These are phyloP conservation scores for Thalassiosira profunda DNA, from an alignment of 108 stramenopile species.

Conservation along the genomic window DNA sequence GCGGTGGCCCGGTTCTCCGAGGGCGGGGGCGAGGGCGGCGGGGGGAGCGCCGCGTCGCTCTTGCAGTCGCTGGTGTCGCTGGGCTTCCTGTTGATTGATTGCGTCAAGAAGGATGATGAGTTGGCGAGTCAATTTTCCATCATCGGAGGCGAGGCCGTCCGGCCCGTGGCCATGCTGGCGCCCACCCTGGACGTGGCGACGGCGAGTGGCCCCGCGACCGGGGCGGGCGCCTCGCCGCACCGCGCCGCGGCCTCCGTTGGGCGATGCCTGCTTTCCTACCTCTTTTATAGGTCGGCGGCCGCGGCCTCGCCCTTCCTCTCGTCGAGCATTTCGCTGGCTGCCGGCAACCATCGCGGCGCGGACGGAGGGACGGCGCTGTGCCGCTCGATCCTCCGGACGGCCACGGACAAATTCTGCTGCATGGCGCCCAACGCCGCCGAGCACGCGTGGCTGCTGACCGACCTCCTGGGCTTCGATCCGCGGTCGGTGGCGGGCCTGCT, in stretches of 20 bases:
- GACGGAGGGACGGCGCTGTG: conserved; percentile 34
- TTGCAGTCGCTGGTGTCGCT: conserved; percentile 39
- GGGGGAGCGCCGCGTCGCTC: conserved; percentile 24
- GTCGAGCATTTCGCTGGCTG: conserved; percentile 8
- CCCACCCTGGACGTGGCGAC: conserved; percentile 13
- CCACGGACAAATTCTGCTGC: conserved; percentile 43
- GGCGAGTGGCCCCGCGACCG: neutral
- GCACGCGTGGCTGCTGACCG: conserved; percentile 36
- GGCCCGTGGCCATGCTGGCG: conserved; percentile 16
- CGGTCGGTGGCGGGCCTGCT: neutral
- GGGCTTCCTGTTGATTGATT: conserved; percentile 51
- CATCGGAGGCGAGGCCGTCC: no score
- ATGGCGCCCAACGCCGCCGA: conserved; percentile 55
- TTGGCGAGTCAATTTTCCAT: neutral
- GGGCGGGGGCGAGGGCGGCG: conserved; percentile 5
- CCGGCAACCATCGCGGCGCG: neutral
- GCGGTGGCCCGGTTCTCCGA: conserved; percentile 35
- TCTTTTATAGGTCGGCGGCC: conserved; percentile 46
- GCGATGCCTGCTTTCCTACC: conserved; percentile 28
- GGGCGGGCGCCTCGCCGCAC: conserved; percentile 20
- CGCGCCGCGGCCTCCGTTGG: conserved; percentile 37
- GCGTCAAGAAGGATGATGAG: conserved; percentile 55
- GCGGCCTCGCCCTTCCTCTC: conserved; percentile 22
- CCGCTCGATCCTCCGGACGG: conserved; percentile 35
- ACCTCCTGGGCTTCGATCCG: conserved; percentile 32